A percentile compares a stretch with the other conserved stretches of the same genome.
These are phyloP conservation scores for Grigorovia yakushimaensis DNA, from an alignment of 805 yeast genomes.

Conservation along the genomic window DNA sequence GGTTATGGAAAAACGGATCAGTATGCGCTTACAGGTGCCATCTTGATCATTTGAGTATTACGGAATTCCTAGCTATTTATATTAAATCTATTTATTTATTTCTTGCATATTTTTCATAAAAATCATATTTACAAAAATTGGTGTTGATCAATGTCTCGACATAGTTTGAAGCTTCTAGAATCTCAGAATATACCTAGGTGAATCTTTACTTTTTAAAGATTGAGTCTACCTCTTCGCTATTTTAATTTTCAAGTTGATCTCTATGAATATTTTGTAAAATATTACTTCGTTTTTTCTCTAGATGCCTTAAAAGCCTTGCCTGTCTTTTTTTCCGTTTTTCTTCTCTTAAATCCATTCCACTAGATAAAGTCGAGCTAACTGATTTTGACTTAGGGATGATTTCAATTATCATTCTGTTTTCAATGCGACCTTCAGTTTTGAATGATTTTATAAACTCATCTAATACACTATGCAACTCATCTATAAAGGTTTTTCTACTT, in stretches of 20 bases:
- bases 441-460: background rate
- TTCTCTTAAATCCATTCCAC: conserved; percentile 26
- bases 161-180: too few relatives aligned
- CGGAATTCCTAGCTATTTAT: too few relatives aligned
- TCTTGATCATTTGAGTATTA: conserved; percentile 3
- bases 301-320: conserved; percentile 23
- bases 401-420: conserved; percentile 23
- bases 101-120: too few relatives aligned
- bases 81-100: too few relatives aligned
- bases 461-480: background rate
- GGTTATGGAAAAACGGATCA: conserved; percentile 28
- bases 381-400: conserved; percentile 16
- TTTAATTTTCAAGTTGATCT: too few relatives aligned
- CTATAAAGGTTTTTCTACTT: conserved; percentile 23
- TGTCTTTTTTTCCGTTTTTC: conserved; percentile 29
- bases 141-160: too few relatives aligned
- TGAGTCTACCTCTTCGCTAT: too few relatives aligned
- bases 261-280: background rate
- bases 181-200: too few relatives aligned
- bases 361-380: conserved; percentile 5
- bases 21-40: conserved; percentile 27
- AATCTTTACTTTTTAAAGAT: too few relatives aligned
- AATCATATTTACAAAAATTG: too few relatives aligned
- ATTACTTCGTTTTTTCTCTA: conserved; percentile 12
- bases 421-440: conserved; percentile 23